A percentile compares a stretch with the other conserved stretches of the same genome.
These are phyloP conservation scores for Stachybotrys echinatus DNA, from an alignment of 2,329 filamentous ascomycete species.

Conservation along the genomic window DNA sequence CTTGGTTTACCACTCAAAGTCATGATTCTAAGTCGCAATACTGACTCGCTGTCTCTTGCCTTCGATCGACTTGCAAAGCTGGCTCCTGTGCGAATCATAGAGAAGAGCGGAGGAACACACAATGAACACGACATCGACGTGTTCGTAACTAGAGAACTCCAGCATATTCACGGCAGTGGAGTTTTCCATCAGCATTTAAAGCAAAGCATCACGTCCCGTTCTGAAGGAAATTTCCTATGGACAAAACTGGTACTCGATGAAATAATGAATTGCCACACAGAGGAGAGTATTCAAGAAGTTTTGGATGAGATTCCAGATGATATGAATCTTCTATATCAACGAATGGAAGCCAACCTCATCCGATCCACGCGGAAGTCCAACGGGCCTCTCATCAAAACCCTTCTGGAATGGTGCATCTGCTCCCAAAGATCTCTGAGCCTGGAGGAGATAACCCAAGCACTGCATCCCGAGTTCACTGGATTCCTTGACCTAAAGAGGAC, in stretches of 20 bases:
- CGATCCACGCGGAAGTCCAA: not conserved
- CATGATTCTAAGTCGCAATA: slow-evolving; percentile 21
- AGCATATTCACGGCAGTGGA: slow-evolving; percentile 9
- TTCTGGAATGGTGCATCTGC: not conserved
- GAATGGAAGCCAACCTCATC: not conserved
- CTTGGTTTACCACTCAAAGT: slow-evolving; percentile 17
- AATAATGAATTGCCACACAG: slow-evolving; percentile 17
- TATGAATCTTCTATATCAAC: not conserved
- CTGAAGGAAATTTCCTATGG: slow-evolving; percentile 28
- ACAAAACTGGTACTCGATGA: slow-evolving; percentile 20
- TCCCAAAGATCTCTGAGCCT: not conserved
- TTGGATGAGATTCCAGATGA: slow-evolving; percentile 12
- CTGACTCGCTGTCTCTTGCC: slow-evolving; percentile 1
- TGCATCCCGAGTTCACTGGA: not conserved
- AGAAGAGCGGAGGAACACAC: too few relatives aligned
- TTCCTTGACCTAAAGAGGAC: not conserved
- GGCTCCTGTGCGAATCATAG: too few relatives aligned
- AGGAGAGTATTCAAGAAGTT: slow-evolving; percentile 13
- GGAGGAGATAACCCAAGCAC: not conserved
- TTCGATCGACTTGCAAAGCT: too few relatives aligned
- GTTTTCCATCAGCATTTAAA: slow-evolving; percentile 16
- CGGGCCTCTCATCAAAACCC: not conserved
- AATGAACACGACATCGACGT: not conserved
- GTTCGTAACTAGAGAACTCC: slow-evolving; percentile 13
- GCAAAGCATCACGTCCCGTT: slow-evolving; percentile 2